These are phyloP conservation scores for Trichoderma koningii DNA, from an alignment of 2,329 filamentous ascomycete species.

Conservation along the genomic window DNA sequence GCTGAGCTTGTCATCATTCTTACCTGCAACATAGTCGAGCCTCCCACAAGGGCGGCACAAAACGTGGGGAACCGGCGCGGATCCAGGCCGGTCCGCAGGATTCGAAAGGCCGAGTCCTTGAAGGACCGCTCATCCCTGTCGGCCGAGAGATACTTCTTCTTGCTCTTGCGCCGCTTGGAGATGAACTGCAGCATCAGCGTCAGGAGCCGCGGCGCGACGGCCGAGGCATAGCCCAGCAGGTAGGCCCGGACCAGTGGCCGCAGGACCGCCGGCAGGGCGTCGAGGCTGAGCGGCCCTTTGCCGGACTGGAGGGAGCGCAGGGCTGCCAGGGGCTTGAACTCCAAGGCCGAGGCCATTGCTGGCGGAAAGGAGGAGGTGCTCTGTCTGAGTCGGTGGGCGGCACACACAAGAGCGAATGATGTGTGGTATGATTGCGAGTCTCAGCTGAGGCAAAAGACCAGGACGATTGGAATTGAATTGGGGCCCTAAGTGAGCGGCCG, in stretches of 20 bases:
- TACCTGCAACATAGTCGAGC: conserved; percentile 63
- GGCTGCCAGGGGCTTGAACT: conserved; percentile 24
- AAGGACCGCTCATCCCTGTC: conserved; percentile 39
- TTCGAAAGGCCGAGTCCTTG: conserved; percentile 39
- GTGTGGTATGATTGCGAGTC: neutral
- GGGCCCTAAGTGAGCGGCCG: neutral
- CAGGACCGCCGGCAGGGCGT: conserved; percentile 51
- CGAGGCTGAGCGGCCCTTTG: conserved; percentile 31
- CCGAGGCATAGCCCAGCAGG: conserved; percentile 61
- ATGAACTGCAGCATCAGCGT: conserved; percentile 56
- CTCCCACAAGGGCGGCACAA: conserved; percentile 61
- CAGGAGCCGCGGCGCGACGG: conserved; percentile 58
- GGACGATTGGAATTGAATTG: neutral
- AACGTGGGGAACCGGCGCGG: conserved; percentile 62
- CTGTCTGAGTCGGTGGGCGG: neutral
- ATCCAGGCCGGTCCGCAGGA: conserved; percentile 56
- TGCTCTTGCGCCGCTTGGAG: conserved; percentile 41
- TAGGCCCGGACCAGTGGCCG: conserved; percentile 62
- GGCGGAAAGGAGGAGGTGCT: neutral
- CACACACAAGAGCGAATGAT: neutral
- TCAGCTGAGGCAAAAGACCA: conserved; percentile 1
- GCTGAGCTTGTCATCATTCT: conserved; percentile 29
- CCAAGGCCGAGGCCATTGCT: neutral
- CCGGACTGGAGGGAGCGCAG: conserved; percentile 13
- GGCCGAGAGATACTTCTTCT: conserved; percentile 35